A percentile compares a stretch with the other conserved stretches of the same genome.
phyloP scores from a whole-genome alignment of 208 protist genomes.

The Trypanosoma lewisi region DNA sequence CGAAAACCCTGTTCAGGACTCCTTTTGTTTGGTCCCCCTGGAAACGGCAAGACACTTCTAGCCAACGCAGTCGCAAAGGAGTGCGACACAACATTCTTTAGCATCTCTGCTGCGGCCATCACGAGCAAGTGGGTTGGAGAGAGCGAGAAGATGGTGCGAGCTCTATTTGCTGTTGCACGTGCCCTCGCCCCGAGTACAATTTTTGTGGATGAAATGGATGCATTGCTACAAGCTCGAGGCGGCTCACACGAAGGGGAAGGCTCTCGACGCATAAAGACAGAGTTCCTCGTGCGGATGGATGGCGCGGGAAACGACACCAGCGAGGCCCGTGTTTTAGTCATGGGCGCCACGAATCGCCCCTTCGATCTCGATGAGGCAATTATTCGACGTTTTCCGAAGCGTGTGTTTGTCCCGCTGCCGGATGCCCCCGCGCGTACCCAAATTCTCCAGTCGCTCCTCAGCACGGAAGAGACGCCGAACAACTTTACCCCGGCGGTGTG shows the following conservation, averaged over 20 bases:
- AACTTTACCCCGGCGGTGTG: constrained; percentile 35
- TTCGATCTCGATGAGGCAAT: constrained; percentile 91
- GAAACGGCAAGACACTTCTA: constrained; percentile 44
- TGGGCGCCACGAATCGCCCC: constrained; percentile 91
- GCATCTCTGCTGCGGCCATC: constrained; percentile 92
- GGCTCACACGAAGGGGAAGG: constrained; percentile 70
- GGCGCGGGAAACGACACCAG: constrained; percentile 28
- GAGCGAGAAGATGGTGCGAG: constrained; percentile 93
- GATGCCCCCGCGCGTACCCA: constrained; percentile 27
- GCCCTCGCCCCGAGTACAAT: constrained; percentile 49
- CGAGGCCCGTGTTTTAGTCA: constrained; percentile 53
- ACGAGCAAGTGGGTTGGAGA: constrained; percentile 97
- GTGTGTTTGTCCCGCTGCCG: constrained; percentile 86
- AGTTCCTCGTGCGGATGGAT: constrained; percentile 97
- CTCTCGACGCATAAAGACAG: constrained; percentile 98
- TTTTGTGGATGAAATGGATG: constrained; percentile 95
- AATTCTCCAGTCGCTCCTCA: constrained; percentile 39
- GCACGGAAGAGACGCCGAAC: constrained; percentile 38
- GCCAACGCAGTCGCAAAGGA: constrained; percentile 89
- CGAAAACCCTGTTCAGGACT: constrained; percentile 22
- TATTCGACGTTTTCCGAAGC: constrained; percentile 81
- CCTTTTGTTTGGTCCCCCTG: constrained; percentile 24
- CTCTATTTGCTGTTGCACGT: constrained; percentile 87
- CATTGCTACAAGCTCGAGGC: constrained; percentile 76
- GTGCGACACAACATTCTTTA: constrained; percentile 93